Evolutionary conservation across 305 asterid genomes (phyloP).

Genomic region (Fraxinus latifolia): DNA sequence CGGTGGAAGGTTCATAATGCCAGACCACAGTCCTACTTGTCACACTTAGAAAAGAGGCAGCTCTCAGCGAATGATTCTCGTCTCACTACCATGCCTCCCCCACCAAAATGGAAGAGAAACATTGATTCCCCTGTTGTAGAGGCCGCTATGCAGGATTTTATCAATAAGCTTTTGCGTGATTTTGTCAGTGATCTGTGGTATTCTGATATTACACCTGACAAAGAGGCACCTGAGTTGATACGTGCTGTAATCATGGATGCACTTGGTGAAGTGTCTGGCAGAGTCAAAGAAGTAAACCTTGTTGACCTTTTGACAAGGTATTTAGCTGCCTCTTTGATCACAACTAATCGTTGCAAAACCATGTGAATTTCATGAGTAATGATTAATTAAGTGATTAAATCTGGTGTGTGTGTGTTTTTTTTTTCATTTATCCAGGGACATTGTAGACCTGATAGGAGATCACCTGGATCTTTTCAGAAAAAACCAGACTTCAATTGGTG

Average conservation of each 20-base stretch:
- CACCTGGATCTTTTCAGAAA: constrained; percentile 92
- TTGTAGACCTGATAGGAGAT: constrained; percentile 77
- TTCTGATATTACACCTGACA: constrained; percentile 67
- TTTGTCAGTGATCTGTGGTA: constrained; percentile 81
- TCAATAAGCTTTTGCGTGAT: constrained; percentile 63
- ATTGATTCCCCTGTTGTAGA: constrained; percentile 74
- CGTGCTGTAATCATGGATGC: constrained; percentile 67
- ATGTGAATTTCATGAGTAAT: constrained; percentile 7
- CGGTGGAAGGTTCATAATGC: constrained; percentile 64
- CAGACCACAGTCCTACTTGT: constrained; percentile 54
- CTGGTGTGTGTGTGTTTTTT: neutral
- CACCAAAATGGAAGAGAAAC: constrained; percentile 74
- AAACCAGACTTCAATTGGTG: constrained; percentile 79
- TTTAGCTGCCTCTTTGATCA: constrained; percentile 20
- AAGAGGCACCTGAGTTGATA: constrained; percentile 67
- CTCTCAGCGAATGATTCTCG: constrained; percentile 63
- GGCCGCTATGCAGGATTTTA: constrained; percentile 77
- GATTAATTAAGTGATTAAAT: constrained; percentile 12
- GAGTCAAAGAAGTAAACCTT: constrained; percentile 83
- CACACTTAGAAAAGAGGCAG: constrained; percentile 88
- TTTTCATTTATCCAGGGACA: constrained; percentile 59
- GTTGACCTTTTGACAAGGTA: constrained; percentile 90
- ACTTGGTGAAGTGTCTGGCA: constrained; percentile 80
- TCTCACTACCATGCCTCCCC: constrained; percentile 41
- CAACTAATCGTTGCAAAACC: neutral